Conservation (phyloP, 495 filamentous ascomycete species). For the Mycothermus thermophilus region DNA sequence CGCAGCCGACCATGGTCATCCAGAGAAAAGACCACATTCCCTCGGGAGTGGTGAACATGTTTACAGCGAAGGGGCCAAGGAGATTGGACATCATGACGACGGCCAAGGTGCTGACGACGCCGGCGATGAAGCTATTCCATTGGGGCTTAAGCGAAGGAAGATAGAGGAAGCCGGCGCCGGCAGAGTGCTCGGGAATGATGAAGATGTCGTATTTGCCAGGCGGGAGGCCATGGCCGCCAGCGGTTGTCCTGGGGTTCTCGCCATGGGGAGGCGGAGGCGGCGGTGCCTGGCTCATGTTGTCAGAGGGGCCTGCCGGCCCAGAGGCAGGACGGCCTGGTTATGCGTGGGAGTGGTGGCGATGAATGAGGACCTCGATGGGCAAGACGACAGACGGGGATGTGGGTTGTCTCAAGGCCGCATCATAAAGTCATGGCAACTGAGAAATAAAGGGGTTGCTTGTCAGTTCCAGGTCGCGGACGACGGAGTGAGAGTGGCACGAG, state of each 20-base stretch:
- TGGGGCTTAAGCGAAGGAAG: slow-evolving; percentile 76
- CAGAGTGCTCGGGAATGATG: slow-evolving; percentile 85
- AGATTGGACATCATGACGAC: slow-evolving; percentile 50
- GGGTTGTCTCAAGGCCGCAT: slow-evolving; percentile 25
- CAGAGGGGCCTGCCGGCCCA: slow-evolving; percentile 11
- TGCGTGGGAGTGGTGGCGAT: background rate
- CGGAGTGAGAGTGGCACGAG: no score
- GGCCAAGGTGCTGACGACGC: slow-evolving; percentile 58
- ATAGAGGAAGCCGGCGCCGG: slow-evolving; percentile 85
- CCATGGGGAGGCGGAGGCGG: slow-evolving; percentile 59
- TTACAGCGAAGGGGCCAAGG: slow-evolving; percentile 53
- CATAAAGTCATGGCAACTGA: slow-evolving; percentile 13
- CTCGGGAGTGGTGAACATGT: slow-evolving; percentile 36
- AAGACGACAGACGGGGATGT: slow-evolving; percentile 16
- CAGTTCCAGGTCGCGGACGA: background rate
- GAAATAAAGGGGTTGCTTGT: background rate
- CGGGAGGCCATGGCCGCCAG: slow-evolving; percentile 45
- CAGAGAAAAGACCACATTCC: slow-evolving; percentile 1
- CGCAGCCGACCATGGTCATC: background rate
- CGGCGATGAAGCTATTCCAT: slow-evolving; percentile 81
- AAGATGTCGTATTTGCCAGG: slow-evolving; percentile 91
- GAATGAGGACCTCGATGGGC: background rate
- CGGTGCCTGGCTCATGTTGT: slow-evolving; percentile 32
- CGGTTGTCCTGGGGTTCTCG: slow-evolving; percentile 41
- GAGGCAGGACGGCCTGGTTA: slow-evolving; percentile 1